A percentile compares a stretch with the other conserved stretches of the same genome.
These are phyloP conservation scores for Stemphylium lycopersici DNA, from an alignment of 2,329 filamentous ascomycete species.

Conservation along the genomic window DNA sequence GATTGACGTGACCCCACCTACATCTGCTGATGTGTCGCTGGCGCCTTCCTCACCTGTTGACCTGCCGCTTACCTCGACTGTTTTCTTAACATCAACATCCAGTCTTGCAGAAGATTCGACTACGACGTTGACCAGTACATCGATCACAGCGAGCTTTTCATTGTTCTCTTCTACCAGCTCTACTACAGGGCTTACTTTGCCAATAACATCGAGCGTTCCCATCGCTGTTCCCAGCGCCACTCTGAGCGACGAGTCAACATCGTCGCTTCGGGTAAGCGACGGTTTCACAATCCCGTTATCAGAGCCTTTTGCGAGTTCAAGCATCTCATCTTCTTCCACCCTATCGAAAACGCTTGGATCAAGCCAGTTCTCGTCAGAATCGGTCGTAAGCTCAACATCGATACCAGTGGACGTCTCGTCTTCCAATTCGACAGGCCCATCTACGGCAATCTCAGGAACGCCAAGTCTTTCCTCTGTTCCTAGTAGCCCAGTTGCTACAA, in stretches of 20 bases:
- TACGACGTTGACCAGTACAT: not conserved
- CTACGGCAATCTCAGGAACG: not conserved
- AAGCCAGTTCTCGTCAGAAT: not conserved
- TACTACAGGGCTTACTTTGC: not conserved
- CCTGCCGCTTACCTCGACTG: not conserved
- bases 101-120: not conserved
- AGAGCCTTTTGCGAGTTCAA: not conserved
- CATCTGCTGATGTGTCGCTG: not conserved
- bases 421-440: not conserved
- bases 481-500: not conserved
- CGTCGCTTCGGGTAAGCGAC: not conserved
- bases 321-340: not conserved
- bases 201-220: not conserved
- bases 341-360: not conserved
- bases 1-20: not conserved
- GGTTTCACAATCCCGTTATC: not conserved
- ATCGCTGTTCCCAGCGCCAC: slow-evolving; percentile 4
- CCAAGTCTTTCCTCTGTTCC: not conserved
- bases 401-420: not conserved
- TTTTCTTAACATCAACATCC: slow-evolving; percentile 1
- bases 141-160: not conserved
- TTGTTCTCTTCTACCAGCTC: not conserved
- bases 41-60: not conserved
- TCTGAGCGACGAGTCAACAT: not conserved
- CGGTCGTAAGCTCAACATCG: not conserved